Evolutionary conservation across 805 yeast species (phyloP), one percentile per base, ranked within the genome.

Genomic region (Candida arabinofermentans): DNA sequence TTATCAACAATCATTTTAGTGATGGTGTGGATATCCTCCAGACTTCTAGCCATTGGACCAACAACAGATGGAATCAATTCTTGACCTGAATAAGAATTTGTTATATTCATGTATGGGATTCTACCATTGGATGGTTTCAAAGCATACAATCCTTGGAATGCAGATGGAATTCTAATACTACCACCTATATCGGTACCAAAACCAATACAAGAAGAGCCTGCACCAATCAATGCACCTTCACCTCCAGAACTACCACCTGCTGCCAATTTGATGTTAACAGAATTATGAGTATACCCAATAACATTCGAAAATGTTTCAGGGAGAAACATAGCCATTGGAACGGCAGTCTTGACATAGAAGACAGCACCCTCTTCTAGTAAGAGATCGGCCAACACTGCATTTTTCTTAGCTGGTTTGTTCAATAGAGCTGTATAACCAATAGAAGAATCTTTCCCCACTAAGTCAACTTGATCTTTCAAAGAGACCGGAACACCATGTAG

Each of bases 401-500:
- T 76, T 22, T 59, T 57, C 6, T 50, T 47, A 4, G 69, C 53
- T n/a, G 77, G 70, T 48, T 72, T 64, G 44, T 67, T 68, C 22
- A 71, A 54, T 31, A 52, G 46, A 13, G 63, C 53, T 27, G 76
- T 72, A 49, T 70, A 73, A 5, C 79, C 78, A 19, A 71, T 73
- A 40, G 75, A 74, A 1, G 82, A 72, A 50, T 74, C 73, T 42
- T 65, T 72, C 30, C 81, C 83, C 34, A 59, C 66, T 42, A 70
- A 70, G 38, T 65, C 62, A 49, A 67, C 71, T 37, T 81, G 81
- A 50, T 80, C 86, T 55, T 81, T 81, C 42, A 81, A 59, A 2
- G 85, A 77, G 37, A 81, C 64, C 6, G 86, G 85, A 48, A 81
- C 58, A 2, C 86, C 86, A 34, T 82, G 84, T 40, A 80, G 65